A percentile compares a stretch with the other conserved stretches of the same genome.
Evolutionary conservation across 2,329 filamentous ascomycete species (phyloP).

Genomic region (Neocatenulostroma microsporum): DNA sequence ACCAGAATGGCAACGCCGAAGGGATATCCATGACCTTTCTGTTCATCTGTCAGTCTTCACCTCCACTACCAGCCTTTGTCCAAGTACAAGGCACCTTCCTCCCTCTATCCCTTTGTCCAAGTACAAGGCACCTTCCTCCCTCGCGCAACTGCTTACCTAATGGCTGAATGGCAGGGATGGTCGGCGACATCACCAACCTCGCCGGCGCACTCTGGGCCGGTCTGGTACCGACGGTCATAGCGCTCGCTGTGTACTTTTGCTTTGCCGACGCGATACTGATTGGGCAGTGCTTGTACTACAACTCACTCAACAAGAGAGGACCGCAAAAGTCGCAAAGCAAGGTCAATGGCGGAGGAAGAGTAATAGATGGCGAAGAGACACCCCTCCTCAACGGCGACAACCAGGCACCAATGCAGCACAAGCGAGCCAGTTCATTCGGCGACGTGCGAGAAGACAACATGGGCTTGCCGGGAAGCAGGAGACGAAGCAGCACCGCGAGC

Average conservation of each 20-base stretch:
- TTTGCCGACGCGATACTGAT: slow-evolving; percentile 82
- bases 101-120: no score
- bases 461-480: slow-evolving; percentile 58
- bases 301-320: slow-evolving; percentile 57
- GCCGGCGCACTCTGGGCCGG: slow-evolving; percentile 75
- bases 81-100: no score
- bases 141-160: not conserved
- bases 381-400: slow-evolving; percentile 36
- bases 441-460: slow-evolving; percentile 47
- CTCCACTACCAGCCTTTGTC: slow-evolving; percentile 48
- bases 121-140: not conserved
- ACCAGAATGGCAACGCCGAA: slow-evolving; percentile 78
- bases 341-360: slow-evolving; percentile 7
- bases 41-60: slow-evolving; percentile 64
- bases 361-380: slow-evolving; percentile 27
- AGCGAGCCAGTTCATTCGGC: no score
- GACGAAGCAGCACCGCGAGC: slow-evolving; percentile 44
- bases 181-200: slow-evolving; percentile 61
- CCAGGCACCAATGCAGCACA: not conserved
- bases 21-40: slow-evolving; percentile 87
- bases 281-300: slow-evolving; percentile 83
- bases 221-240: slow-evolving; percentile 82
- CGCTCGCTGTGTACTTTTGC: slow-evolving; percentile 87
- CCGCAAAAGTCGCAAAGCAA: slow-evolving; percentile 28
- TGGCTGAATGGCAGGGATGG: no score